Conservation (phyloP, 441 rosid species). For the Daphne laureola region DNA sequence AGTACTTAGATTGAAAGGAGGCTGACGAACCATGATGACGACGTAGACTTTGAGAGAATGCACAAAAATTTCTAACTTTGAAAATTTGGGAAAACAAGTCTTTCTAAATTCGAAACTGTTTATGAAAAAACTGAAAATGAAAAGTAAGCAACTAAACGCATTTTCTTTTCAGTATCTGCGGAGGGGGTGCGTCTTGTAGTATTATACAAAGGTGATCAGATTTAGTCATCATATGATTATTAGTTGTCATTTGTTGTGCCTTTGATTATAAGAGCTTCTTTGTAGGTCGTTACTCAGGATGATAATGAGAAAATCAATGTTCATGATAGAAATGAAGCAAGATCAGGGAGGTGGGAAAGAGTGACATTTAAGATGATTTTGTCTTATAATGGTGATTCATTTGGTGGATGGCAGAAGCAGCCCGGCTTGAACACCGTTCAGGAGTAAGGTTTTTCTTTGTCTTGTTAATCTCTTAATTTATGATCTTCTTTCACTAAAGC, state of each 20-base stretch:
- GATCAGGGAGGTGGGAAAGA: slow-evolving; percentile 79
- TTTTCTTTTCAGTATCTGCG: too few species aligned
- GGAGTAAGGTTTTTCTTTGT: slow-evolving; percentile 32
- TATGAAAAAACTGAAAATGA: too few species aligned
- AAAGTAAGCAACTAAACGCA: too few species aligned
- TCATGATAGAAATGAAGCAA: slow-evolving; percentile 22
- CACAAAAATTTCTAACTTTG: too few species aligned
- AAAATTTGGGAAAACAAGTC: too few species aligned
- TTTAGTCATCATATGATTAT: neutral
- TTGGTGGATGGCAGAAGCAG: slow-evolving; percentile 99
- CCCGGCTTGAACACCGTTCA: slow-evolving; percentile 87
- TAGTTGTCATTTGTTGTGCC: slow-evolving; percentile 1
- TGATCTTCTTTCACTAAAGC: neutral
- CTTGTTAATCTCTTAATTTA: slow-evolving; percentile 5
- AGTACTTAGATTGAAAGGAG: too few species aligned
- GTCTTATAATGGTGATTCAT: slow-evolving; percentile 75
- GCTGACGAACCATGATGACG: too few species aligned
- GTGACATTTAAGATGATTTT: slow-evolving; percentile 64
- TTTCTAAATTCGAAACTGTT: too few species aligned
- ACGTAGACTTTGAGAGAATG: too few species aligned
- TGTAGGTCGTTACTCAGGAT: slow-evolving; percentile 32
- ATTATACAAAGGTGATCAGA: too few species aligned
- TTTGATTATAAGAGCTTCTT: slow-evolving; percentile 16
- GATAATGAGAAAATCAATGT: slow-evolving; percentile 21
- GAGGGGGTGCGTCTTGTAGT: too few species aligned